Conservation (phyloP, 306 rosid genomes). For the Hippophae gyantsensis region DNA sequence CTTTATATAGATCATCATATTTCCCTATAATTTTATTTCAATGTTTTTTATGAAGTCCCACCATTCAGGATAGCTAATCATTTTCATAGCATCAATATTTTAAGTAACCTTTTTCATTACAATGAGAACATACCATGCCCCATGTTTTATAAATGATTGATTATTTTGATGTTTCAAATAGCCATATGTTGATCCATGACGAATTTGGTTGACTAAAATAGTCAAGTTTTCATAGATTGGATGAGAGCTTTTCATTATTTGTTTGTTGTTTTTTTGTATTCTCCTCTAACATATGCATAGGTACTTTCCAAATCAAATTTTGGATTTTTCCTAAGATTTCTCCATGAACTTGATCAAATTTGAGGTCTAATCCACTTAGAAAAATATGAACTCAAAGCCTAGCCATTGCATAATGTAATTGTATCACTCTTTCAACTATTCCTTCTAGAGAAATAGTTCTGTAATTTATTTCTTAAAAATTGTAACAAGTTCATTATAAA, state of each 20-base stretch:
- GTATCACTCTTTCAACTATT: not conserved
- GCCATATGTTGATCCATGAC: not conserved
- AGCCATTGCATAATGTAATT: not conserved
- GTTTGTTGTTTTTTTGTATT: not conserved
- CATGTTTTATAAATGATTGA: not conserved
- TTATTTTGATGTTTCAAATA: not conserved
- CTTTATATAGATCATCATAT: too few relatives aligned
- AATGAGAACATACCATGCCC: not conserved
- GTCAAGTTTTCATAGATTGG: not conserved
- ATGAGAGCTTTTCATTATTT: not conserved
- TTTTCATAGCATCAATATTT: too few relatives aligned
- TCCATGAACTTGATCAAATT: constrained; percentile 7
- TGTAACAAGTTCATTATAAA: constrained; percentile 5
- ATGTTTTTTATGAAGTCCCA: too few relatives aligned
- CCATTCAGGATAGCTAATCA: too few relatives aligned
- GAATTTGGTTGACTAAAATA: not conserved
- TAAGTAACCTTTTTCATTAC: too few relatives aligned
- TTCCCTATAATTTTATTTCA: too few relatives aligned
- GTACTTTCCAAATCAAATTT: constrained; percentile 3
- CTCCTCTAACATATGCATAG: not conserved
- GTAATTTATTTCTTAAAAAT: not conserved
- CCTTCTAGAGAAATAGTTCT: not conserved
- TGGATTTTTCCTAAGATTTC: not conserved
- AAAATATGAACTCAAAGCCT: too few relatives aligned
- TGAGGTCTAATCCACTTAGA: too few relatives aligned